Evolutionary conservation across 805 yeast genomes (phyloP).

Genomic region (Wickerhamiella vanderwaltii): DNA sequence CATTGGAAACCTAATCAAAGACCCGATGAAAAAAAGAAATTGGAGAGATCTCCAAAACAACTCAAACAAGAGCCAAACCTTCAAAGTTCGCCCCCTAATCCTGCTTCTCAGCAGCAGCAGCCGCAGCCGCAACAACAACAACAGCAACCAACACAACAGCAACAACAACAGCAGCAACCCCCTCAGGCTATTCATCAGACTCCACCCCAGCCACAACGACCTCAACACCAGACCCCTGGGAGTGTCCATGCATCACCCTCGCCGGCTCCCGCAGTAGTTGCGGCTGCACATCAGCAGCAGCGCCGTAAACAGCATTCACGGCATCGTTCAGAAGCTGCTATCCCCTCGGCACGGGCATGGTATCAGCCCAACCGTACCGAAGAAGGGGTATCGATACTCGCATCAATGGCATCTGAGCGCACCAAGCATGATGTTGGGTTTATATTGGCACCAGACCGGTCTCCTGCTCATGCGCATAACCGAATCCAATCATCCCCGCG

Average conservation of each 20-base stretch:
- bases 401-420: conserved; percentile 20
- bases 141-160: conserved; percentile 4
- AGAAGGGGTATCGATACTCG: conserved; percentile 22
- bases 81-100: background rate
- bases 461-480: conserved; percentile 3
- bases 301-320: conserved; percentile 10
- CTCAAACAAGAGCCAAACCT: background rate
- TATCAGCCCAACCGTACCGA: conserved; percentile 17
- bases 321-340: conserved; percentile 14
- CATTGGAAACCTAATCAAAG: conserved; percentile 39
- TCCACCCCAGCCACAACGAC: too few relatives aligned
- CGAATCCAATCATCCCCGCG: conserved; percentile 1
- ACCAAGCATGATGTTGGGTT: conserved; percentile 13
- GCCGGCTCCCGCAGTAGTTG: conserved; percentile 6
- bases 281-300: conserved; percentile 4
- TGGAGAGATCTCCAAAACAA: conserved; percentile 7
- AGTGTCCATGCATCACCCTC: background rate
- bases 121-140: conserved; percentile 13
- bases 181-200: too few relatives aligned
- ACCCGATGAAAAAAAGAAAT: conserved; percentile 1
- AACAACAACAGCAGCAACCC: conserved; percentile 13
- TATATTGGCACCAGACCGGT: conserved; percentile 8
- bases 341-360: conserved; percentile 10
- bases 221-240: background rate
- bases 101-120: conserved; percentile 4